phyloP scores from a whole-genome alignment of 768 basidiomycete genomes.

The Crassisporium funariophilum region DNA sequence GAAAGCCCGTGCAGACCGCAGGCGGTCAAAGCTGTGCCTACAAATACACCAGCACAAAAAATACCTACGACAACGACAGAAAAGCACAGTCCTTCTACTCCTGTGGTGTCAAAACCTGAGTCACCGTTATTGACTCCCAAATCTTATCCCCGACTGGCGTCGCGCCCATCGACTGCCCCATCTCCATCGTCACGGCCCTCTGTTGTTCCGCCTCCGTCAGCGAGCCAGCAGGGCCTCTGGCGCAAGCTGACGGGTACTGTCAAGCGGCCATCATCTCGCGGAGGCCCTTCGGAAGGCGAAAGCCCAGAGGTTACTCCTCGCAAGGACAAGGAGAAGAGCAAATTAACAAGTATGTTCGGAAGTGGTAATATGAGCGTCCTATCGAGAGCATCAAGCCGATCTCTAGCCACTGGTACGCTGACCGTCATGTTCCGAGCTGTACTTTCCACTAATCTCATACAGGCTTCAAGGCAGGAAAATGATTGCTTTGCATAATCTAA shows the following conservation, averaged over 20 bases:
- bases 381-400: slow-evolving; percentile 16
- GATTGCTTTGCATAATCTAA: too few species aligned
- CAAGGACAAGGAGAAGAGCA: slow-evolving; percentile 19
- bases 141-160: slow-evolving; percentile 3
- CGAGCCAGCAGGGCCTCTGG: slow-evolving; percentile 34
- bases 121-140: neutral
- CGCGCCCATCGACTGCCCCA: slow-evolving; percentile 8
- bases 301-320: slow-evolving; percentile 4
- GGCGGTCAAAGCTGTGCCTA: too few species aligned
- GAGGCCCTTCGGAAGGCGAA: slow-evolving; percentile 1
- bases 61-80: too few species aligned
- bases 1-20: too few species aligned
- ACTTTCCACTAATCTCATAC: neutral
- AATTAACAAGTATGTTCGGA: slow-evolving; percentile 20
- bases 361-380: slow-evolving; percentile 20
- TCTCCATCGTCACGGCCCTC: too few species aligned
- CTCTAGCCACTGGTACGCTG: slow-evolving; percentile 7
- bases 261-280: slow-evolving; percentile 23
- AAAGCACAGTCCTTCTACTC: neutral
- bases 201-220: slow-evolving; percentile 2
- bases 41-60: too few species aligned
- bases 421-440: neutral
- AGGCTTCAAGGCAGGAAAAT: neutral
- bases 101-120: neutral
- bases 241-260: slow-evolving; percentile 37